Evolutionary conservation across 2,329 filamentous ascomycete genomes (phyloP).

Genomic region (Phyllosticta citrichinensis): DNA sequence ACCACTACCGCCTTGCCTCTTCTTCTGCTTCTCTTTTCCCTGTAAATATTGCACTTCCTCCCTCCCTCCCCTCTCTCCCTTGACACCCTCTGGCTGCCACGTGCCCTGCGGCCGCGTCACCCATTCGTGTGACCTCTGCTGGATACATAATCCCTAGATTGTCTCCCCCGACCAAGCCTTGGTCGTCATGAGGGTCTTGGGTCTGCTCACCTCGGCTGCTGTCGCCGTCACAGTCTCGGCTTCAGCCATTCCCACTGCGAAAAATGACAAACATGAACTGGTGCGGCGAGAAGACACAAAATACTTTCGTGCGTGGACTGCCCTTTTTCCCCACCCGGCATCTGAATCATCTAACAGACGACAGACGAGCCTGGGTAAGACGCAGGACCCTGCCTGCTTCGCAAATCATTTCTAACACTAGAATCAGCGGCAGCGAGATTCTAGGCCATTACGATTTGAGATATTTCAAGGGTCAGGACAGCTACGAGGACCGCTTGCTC

Average conservation of each 20-base stretch:
- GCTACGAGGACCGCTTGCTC: constrained; percentile 56
- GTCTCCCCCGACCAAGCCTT: background rate
- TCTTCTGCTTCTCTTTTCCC: background rate
- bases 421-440: constrained; percentile 34
- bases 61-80: background rate
- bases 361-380: constrained; percentile 10
- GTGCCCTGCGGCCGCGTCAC: background rate
- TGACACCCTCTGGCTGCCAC: background rate
- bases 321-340: background rate
- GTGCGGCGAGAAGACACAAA: background rate
- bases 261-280: background rate
- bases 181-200: background rate
- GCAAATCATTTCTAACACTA: background rate
- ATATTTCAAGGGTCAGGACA: constrained; percentile 55
- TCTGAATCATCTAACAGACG: background rate
- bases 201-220: background rate
- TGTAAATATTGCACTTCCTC: background rate
- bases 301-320: constrained; percentile 8
- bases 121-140: background rate
- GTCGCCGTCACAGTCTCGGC: background rate
- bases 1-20: background rate
- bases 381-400: no score
- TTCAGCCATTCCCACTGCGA: background rate
- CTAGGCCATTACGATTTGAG: constrained; percentile 66
- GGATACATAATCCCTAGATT: background rate